These are phyloP conservation scores for Coemansia sp. DNA, from an alignment of 192 early-diverging fungal genomes.

Conservation along the genomic window DNA sequence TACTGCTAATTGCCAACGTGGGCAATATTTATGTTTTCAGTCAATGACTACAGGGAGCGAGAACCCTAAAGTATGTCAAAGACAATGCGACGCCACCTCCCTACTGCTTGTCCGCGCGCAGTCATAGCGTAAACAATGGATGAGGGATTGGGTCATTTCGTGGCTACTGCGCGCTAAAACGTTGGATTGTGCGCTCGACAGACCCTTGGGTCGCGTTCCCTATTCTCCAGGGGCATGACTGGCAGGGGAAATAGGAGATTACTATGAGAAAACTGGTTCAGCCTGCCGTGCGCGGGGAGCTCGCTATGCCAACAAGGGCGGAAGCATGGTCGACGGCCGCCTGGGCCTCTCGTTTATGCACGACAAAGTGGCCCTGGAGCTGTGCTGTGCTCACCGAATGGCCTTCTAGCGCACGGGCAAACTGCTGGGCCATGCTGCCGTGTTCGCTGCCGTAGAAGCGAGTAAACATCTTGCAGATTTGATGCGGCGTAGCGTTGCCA, in stretches of 20 bases:
- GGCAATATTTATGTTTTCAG: neutral
- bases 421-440: constrained; percentile 63
- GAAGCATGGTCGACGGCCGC: constrained; percentile 61
- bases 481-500: constrained; percentile 68
- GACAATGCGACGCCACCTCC: neutral
- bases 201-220: neutral
- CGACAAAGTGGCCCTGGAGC: constrained; percentile 96
- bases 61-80: neutral
- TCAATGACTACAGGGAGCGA: neutral
- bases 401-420: constrained; percentile 62
- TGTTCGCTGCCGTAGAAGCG: constrained; percentile 71
- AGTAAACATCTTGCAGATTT: constrained; percentile 74
- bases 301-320: constrained; percentile 8
- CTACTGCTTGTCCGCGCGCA: neutral
- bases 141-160: neutral
- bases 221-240: neutral
- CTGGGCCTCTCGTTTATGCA: constrained; percentile 74
- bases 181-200: neutral
- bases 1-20: constrained; percentile 3
- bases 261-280: neutral
- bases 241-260: neutral
- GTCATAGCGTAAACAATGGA: neutral
- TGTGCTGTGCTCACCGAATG: constrained; percentile 77
- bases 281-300: neutral
- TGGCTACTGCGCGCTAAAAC: neutral